phyloP scores from a whole-genome alignment of 495 filamentous ascomycete species.

The Clavariopsis aquatica region DNA sequence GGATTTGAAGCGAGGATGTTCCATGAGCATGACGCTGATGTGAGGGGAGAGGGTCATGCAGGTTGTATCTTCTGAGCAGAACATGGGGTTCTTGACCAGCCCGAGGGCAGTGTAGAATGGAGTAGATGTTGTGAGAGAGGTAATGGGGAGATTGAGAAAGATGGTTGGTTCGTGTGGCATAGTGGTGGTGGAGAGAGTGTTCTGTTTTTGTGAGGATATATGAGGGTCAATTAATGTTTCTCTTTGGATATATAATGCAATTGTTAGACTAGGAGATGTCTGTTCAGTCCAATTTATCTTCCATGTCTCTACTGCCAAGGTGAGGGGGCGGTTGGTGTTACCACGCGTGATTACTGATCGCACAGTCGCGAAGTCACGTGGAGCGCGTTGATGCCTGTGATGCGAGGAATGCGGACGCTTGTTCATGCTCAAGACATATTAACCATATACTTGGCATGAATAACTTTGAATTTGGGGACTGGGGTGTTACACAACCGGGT shows the following conservation, averaged over 20 bases:
- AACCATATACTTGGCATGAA: too few species aligned
- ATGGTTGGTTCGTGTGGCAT: constrained; percentile 2
- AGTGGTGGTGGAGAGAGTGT: background rate
- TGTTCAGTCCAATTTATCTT: too few species aligned
- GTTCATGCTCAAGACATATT: too few species aligned
- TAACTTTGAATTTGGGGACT: too few species aligned
- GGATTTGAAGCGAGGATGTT: background rate
- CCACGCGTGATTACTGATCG: constrained; percentile 9
- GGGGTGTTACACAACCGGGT: too few species aligned
- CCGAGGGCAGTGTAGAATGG: constrained; percentile 10
- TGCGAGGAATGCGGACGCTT: background rate
- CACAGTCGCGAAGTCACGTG: background rate
- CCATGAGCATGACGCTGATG: background rate
- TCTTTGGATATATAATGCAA: too few species aligned
- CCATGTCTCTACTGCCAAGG: too few species aligned
- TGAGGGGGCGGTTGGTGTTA: background rate
- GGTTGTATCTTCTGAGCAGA: constrained; percentile 1
- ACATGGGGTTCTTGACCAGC: background rate
- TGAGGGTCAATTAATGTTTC: background rate
- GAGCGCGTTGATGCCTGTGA: background rate
- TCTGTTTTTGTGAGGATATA: too few species aligned
- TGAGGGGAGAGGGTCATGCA: constrained; percentile 1
- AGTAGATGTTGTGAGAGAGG: background rate
- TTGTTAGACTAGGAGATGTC: too few species aligned
- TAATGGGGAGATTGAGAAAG: constrained; percentile 11